phyloP scores from a whole-genome alignment of 352 stramenopile genomes.

The Pelagophyceae sp. region DNA sequence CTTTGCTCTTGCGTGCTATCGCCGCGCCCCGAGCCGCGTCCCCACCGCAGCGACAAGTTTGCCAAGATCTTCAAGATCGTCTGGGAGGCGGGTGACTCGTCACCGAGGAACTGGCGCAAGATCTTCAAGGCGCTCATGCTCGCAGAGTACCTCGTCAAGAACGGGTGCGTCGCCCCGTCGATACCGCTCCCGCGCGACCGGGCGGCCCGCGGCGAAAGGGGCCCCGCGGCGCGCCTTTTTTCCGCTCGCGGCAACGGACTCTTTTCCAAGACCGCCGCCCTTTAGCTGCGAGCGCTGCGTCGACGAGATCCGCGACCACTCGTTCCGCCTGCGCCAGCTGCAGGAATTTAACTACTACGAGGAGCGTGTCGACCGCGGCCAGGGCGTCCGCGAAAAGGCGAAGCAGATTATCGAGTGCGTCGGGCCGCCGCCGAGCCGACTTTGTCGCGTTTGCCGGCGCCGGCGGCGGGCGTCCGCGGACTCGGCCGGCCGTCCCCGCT shows the following conservation, averaged over 20 bases:
- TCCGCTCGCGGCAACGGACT: neutral
- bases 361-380: conserved; percentile 51
- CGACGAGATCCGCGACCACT: conserved; percentile 88
- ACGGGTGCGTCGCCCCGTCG: conserved; percentile 51
- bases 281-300: conserved; percentile 79
- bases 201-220: neutral
- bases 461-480: neutral
- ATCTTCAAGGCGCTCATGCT: conserved; percentile 91
- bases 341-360: conserved; percentile 74
- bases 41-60: conserved; percentile 61
- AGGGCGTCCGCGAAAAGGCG: conserved; percentile 61
- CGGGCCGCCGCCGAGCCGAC: too few species aligned
- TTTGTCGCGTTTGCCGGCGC: neutral
- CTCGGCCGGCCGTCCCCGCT: too few species aligned
- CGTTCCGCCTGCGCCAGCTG: conserved; percentile 53
- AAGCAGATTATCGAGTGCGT: conserved; percentile 58
- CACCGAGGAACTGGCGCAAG: conserved; percentile 81
- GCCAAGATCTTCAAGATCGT: conserved; percentile 80
- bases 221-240: too few species aligned
- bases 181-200: too few species aligned
- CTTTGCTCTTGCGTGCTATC: neutral
- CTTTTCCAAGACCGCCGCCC: neutral
- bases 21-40: neutral
- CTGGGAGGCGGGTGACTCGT: conserved; percentile 80
- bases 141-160: conserved; percentile 95